Evolutionary conservation across 2,329 filamentous ascomycete genomes (phyloP).

Genomic region (Thelonectria olida): DNA sequence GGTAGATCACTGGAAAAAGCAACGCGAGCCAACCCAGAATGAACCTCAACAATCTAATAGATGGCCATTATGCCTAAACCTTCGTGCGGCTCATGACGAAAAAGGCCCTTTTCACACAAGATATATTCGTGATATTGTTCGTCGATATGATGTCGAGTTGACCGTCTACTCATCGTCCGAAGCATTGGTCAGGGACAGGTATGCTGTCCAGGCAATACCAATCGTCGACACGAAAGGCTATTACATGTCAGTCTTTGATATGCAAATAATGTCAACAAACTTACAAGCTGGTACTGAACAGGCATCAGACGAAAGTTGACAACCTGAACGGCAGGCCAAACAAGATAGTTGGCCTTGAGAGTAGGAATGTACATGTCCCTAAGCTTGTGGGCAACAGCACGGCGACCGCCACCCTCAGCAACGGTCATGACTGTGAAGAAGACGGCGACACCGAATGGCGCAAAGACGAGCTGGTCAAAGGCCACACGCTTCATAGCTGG

Average conservation of each 20-base stretch:
- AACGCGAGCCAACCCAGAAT: neutral
- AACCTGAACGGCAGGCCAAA: slow-evolving; percentile 96
- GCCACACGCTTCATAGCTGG: slow-evolving; percentile 91
- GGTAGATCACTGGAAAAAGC: slow-evolving; percentile 5
- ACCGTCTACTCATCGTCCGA: slow-evolving; percentile 70
- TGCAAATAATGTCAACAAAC: slow-evolving; percentile 46
- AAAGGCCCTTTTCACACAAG: neutral
- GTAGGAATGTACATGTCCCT: slow-evolving; percentile 94
- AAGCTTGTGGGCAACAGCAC: slow-evolving; percentile 84
- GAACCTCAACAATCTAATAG: neutral
- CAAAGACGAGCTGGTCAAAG: slow-evolving; percentile 93
- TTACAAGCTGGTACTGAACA: slow-evolving; percentile 93
- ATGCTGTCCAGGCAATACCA: slow-evolving; percentile 97
- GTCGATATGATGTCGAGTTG: neutral
- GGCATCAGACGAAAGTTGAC: slow-evolving; percentile 97
- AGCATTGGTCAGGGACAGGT: slow-evolving; percentile 91
- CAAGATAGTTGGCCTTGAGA: slow-evolving; percentile 92
- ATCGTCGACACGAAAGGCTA: slow-evolving; percentile 96
- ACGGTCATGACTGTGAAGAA: slow-evolving; percentile 99
- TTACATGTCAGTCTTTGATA: slow-evolving; percentile 16
- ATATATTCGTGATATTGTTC: neutral
- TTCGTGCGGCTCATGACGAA: neutral
- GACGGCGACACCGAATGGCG: slow-evolving; percentile 83
- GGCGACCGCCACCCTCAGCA: slow-evolving; percentile 87
- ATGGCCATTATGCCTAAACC: neutral